These are phyloP conservation scores for Chalciporus chontae DNA, from an alignment of 768 basidiomycete species.

Conservation along the genomic window DNA sequence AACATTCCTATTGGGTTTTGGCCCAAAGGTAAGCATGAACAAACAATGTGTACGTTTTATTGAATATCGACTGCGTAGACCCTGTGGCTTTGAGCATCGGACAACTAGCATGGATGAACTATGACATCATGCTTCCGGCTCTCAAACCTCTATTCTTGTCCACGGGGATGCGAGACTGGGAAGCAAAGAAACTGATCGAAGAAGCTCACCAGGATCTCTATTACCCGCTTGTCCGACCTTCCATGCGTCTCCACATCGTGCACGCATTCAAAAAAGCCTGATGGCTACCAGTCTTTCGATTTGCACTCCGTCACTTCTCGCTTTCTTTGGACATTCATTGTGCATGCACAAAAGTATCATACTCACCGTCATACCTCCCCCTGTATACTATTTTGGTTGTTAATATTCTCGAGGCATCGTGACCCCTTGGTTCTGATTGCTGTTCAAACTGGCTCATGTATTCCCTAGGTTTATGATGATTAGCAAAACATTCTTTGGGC, in stretches of 20 bases:
- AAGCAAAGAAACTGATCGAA: conserved; percentile 53
- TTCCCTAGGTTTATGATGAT: conserved; percentile 1
- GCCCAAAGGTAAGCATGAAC: conserved; percentile 48
- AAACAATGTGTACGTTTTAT: conserved; percentile 7
- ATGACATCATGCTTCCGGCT: conserved; percentile 61
- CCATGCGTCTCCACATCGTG: conserved; percentile 55
- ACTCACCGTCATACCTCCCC: conserved; percentile 10
- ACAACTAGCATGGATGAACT: conserved; percentile 72
- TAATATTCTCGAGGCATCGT: conserved; percentile 64
- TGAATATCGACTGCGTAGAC: conserved; percentile 37
- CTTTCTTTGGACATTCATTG: conserved; percentile 18
- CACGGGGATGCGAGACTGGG: conserved; percentile 48
- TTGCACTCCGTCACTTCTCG: not conserved
- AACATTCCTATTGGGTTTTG: conserved; percentile 68
- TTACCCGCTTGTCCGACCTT: conserved; percentile 49
- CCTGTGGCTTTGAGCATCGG: conserved; percentile 57
- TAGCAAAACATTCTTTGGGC: not conserved
- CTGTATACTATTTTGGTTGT: conserved; percentile 51
- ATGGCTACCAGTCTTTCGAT: not conserved
- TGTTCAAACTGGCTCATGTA: conserved; percentile 7
- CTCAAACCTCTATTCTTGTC: conserved; percentile 57
- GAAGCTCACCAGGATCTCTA: conserved; percentile 67
- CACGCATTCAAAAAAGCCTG: conserved; percentile 42
- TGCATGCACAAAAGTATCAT: conserved; percentile 27
- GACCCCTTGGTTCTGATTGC: conserved; percentile 32